Percentiles rank a stretch among this genome's conserved stretches.
Conservation (phyloP, 2,329 filamentous ascomycete species). For the Penicillium sp. region DNA sequence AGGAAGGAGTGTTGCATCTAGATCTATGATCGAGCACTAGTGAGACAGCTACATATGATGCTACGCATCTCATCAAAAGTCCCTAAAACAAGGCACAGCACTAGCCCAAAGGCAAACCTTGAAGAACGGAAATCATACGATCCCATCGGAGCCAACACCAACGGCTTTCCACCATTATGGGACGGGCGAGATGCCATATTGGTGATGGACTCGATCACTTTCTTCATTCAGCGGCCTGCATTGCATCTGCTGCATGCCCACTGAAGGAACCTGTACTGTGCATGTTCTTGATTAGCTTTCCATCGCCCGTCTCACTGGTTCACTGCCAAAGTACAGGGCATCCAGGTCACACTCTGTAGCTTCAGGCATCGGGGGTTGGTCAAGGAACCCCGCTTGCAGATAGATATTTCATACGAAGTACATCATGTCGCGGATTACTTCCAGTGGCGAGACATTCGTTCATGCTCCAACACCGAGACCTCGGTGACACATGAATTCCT, state of each 20-base stretch:
- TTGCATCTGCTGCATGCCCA: constrained; percentile 23
- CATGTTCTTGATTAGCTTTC: constrained; percentile 10
- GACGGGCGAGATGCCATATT: constrained; percentile 9
- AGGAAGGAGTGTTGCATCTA: background rate
- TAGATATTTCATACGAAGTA: constrained; percentile 1
- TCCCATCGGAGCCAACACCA: constrained; percentile 1
- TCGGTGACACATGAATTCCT: constrained; percentile 15
- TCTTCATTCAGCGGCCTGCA: constrained; percentile 22
- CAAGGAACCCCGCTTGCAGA: constrained; percentile 3
- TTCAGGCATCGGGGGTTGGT: constrained; percentile 13
- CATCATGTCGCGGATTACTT: background rate
- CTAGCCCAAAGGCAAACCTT: constrained; percentile 1
- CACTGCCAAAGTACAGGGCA: background rate
- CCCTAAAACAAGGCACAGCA: background rate
- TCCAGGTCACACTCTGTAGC: background rate
- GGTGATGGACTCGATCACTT: constrained; percentile 12
- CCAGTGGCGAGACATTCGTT: background rate
- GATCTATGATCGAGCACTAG: background rate
- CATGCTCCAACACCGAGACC: constrained; percentile 1
- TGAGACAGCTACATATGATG: background rate
- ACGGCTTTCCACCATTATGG: constrained; percentile 5
- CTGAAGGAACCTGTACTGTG: constrained; percentile 9
- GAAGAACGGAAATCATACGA: constrained; percentile 6
- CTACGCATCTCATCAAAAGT: background rate
- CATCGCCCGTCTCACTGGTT: background rate